phyloP scores from a whole-genome alignment of 2,329 filamentous ascomycete species.

The Arthrobotrys sinensis region DNA sequence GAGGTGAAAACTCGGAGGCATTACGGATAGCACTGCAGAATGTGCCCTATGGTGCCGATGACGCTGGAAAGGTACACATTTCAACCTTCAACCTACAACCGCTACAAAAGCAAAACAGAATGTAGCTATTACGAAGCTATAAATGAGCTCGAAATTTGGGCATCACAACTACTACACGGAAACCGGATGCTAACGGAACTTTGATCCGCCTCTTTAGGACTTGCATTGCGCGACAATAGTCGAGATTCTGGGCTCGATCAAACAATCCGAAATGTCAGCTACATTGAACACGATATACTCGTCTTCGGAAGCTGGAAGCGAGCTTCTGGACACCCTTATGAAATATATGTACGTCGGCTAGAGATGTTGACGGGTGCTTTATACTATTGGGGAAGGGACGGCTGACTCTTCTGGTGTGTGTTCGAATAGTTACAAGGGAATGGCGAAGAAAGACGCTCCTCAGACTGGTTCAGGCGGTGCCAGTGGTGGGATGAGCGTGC shows the following conservation, averaged over 20 bases:
- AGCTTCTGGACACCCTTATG: slow-evolving; percentile 92
- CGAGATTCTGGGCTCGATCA: slow-evolving; percentile 95
- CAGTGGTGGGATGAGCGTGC: slow-evolving; percentile 92
- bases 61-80: slow-evolving; percentile 63
- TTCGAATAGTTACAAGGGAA: slow-evolving; percentile 60
- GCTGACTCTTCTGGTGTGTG: slow-evolving; percentile 61
- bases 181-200: slow-evolving; percentile 55
- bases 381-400: slow-evolving; percentile 13
- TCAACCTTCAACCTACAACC: background rate
- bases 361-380: background rate
- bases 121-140: background rate
- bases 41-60: slow-evolving; percentile 64
- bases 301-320: slow-evolving; percentile 80
- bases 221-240: slow-evolving; percentile 88
- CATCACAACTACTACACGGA: slow-evolving; percentile 8
- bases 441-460: slow-evolving; percentile 55
- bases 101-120: background rate
- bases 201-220: slow-evolving; percentile 73
- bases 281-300: slow-evolving; percentile 85
- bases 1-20: slow-evolving; percentile 63
- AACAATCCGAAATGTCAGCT: slow-evolving; percentile 93
- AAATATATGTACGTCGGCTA: slow-evolving; percentile 85
- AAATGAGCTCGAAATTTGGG: background rate
- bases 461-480: slow-evolving; percentile 71
- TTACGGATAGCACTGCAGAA: slow-evolving; percentile 62